Conservation (phyloP, 225 moss, liverwort and hornwort species). For the Rhytidiadelphus loreus region DNA sequence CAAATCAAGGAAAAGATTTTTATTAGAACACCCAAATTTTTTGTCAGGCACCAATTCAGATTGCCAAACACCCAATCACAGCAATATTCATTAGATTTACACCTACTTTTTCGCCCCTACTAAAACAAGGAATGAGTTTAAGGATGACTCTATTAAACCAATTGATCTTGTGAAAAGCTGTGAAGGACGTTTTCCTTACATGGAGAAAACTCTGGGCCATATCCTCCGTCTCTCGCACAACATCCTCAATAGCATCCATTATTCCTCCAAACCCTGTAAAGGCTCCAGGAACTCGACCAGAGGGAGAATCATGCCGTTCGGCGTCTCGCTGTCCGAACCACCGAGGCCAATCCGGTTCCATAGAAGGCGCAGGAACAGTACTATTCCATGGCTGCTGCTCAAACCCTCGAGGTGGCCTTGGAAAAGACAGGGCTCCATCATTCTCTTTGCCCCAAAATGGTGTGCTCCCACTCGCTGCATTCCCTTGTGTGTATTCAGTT, state of each 20-base stretch:
- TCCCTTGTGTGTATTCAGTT: slow-evolving; percentile 59
- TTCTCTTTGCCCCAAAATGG: slow-evolving; percentile 5
- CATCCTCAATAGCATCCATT: slow-evolving; percentile 43
- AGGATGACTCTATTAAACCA: background rate
- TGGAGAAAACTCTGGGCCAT: slow-evolving; percentile 51
- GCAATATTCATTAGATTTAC: background rate
- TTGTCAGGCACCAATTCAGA: background rate
- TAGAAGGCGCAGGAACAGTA: slow-evolving; percentile 12
- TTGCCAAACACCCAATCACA: background rate
- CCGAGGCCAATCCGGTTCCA: slow-evolving; percentile 34
- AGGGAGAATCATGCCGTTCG: slow-evolving; percentile 5
- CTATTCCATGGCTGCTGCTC: slow-evolving; percentile 19
- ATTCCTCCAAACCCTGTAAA: slow-evolving; percentile 36
- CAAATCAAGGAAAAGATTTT: background rate
- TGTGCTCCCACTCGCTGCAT: slow-evolving; percentile 18
- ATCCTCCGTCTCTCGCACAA: slow-evolving; percentile 46
- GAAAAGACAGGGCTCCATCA: background rate
- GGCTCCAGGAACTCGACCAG: slow-evolving; percentile 10
- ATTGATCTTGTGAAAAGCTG: background rate
- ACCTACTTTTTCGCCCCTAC: background rate
- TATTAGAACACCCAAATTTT: background rate
- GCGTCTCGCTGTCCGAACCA: slow-evolving; percentile 7
- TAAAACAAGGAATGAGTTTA: background rate
- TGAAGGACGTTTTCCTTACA: background rate
- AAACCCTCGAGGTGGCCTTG: background rate